Conservation (phyloP, 1,139 yeast species). For the Pneumocystis murina region DNA sequence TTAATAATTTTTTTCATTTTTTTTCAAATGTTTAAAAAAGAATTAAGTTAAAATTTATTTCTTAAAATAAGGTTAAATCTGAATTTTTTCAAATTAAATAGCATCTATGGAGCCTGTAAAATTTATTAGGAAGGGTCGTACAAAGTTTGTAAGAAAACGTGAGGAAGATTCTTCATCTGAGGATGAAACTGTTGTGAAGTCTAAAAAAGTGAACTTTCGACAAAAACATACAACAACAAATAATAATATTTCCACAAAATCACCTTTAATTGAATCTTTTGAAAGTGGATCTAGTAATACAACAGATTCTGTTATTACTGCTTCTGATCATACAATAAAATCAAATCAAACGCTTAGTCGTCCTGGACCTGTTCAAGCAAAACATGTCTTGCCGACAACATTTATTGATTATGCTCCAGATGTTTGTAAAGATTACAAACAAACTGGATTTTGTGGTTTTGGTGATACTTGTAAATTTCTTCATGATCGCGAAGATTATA, state of each 20-base stretch:
- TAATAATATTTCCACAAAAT: not conserved
- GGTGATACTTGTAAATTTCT: conserved; percentile 97
- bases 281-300: not conserved
- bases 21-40: not conserved
- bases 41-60: not conserved
- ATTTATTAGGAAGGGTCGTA: not conserved
- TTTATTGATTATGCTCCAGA: conserved; percentile 87
- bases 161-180: not conserved
- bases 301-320: not conserved
- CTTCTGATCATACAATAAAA: not conserved
- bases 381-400: conserved; percentile 31
- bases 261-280: not conserved
- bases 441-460: conserved; percentile 91
- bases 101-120: not conserved
- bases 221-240: not conserved
- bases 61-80: not conserved
- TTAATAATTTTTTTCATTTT: not conserved
- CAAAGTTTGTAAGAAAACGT: not conserved
- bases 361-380: not conserved
- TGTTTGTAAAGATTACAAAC: conserved; percentile 81
- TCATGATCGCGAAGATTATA: conserved; percentile 53
- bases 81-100: not conserved
- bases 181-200: not conserved
- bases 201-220: not conserved
- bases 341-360: not conserved